Evolutionary conservation across 176 grass and related monocot species (phyloP), one percentile per base, ranked within the genome.

Genomic region (Saccharum spontaneum): DNA sequence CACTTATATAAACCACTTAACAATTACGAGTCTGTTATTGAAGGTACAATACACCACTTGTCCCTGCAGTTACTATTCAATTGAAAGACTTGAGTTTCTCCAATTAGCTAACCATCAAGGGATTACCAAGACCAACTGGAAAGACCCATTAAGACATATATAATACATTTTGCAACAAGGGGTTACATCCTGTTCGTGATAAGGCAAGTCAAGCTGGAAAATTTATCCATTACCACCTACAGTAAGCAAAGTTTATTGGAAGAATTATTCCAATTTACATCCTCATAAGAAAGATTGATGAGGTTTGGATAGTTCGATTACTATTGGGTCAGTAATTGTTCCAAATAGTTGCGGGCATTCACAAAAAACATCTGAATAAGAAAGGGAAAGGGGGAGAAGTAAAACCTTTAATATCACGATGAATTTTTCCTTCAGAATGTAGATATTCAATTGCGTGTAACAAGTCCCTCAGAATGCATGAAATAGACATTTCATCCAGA

Each of bases 381-480:
- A 38, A 24, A 73, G 61, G 57, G 1, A 11, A 82, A 37, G 62
- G 13, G 52, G 49, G 10, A 71, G 63, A 33, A 80, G 37, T 75
- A 88, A 90, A 45, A 98, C 91, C 91, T 98, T 95, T 93, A 82
- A 95, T 95, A 82, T 94, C 90, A 74, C 90, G 87, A 61, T 98
- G 96, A 87, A 99, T 99, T 81, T 99, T 99, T 86, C 97, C 97
- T 90, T 99, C 97, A 77, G 84, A 94, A 86, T 97, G 97, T 34
- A 99, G 97, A 91, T 99, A 99, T 69, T 96, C 97, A 67, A 99
- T 24, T 85, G 97, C 97, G 80, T 96, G 91, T 88, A 99, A 84
- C 70, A 99, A 86, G 67, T 99, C 97, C 69, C 88, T 94, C 69
- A 99, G 83, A 90, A 99, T 99, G 66, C 91, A 96, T 55, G 97